A percentile compares a stretch with the other conserved stretches of the same genome.
phyloP scores from a whole-genome alignment of 2,329 filamentous ascomycete species.

The Botrytis fragariae region DNA sequence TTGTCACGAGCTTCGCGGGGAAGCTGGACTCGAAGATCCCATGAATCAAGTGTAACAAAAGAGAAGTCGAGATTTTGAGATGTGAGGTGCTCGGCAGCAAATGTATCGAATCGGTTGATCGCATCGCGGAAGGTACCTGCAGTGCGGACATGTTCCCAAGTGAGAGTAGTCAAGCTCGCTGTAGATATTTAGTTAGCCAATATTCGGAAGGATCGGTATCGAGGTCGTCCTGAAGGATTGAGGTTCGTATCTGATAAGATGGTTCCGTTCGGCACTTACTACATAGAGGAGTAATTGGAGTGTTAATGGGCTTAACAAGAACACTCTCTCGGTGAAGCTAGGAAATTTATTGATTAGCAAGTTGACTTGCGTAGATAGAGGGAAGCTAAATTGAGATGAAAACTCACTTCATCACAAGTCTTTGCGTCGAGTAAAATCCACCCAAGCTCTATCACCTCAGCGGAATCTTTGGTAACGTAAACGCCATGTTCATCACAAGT shows the following conservation, averaged over 20 bases:
- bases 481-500: slow-evolving; percentile 99
- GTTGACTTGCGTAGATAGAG: slow-evolving; percentile 7
- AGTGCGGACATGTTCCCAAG: slow-evolving; percentile 98
- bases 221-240: neutral
- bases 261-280: slow-evolving; percentile 64
- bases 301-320: slow-evolving; percentile 97
- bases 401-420: slow-evolving; percentile 82
- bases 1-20: slow-evolving; percentile 98
- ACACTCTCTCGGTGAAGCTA: slow-evolving; percentile 94
- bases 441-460: slow-evolving; percentile 97
- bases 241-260: neutral
- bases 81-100: slow-evolving; percentile 86
- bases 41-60: slow-evolving; percentile 96
- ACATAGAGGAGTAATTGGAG: slow-evolving; percentile 95
- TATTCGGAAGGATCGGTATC: slow-evolving; percentile 11
- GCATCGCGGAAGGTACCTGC: slow-evolving; percentile 97
- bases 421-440: slow-evolving; percentile 96
- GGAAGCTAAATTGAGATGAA: slow-evolving; percentile 15
- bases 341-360: slow-evolving; percentile 27
- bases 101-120: slow-evolving; percentile 90
- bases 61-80: slow-evolving; percentile 94
- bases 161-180: slow-evolving; percentile 96
- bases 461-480: slow-evolving; percentile 98
- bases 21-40: slow-evolving; percentile 96
- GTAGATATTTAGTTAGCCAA: slow-evolving; percentile 33